A percentile compares a stretch with the other conserved stretches of the same genome.
phyloP scores from a whole-genome alignment of 176 grass and related monocot genomes.

The Zoysia japonica region DNA sequence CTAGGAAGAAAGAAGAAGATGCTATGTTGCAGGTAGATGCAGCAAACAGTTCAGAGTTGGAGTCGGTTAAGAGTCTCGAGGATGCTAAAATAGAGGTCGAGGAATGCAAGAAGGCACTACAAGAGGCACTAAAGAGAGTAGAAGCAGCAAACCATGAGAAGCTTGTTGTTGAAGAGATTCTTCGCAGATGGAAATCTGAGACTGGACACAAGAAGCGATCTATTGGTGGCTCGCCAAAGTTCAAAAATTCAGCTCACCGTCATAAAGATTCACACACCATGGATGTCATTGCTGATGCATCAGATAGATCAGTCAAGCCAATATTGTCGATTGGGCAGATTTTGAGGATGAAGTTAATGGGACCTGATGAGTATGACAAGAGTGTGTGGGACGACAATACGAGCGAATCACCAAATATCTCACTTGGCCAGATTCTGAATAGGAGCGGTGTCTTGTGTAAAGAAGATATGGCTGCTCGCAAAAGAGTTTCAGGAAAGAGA shows the following conservation, averaged over 20 bases:
- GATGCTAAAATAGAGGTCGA: constrained; percentile 68
- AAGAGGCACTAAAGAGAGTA: constrained; percentile 69
- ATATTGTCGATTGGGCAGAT: constrained; percentile 92
- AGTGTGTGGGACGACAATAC: constrained; percentile 55
- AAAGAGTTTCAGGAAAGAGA: constrained; percentile 57
- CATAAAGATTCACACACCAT: constrained; percentile 29
- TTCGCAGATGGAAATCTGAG: constrained; percentile 63
- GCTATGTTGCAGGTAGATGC: constrained; percentile 61
- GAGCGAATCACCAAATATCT: constrained; percentile 49
- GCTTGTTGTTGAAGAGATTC: constrained; percentile 63
- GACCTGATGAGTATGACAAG: constrained; percentile 54
- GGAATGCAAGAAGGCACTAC: constrained; percentile 63
- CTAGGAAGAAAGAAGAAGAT: constrained; percentile 61
- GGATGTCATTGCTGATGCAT: constrained; percentile 41
- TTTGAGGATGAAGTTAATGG: constrained; percentile 84
- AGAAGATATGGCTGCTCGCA: constrained; percentile 29
- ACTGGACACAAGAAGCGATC: constrained; percentile 46
- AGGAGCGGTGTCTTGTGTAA: constrained; percentile 41
- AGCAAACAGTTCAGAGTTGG: constrained; percentile 54
- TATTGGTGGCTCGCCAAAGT: constrained; percentile 51
- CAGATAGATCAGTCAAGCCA: constrained; percentile 47
- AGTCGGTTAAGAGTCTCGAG: constrained; percentile 56
- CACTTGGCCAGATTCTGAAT: constrained; percentile 87
- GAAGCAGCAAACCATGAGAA: constrained; percentile 72
- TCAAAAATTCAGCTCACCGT: constrained; percentile 57